Base-by-base conservation (phyloP, 768 basidiomycete species). In the Austroboletus festivus region DNA sequence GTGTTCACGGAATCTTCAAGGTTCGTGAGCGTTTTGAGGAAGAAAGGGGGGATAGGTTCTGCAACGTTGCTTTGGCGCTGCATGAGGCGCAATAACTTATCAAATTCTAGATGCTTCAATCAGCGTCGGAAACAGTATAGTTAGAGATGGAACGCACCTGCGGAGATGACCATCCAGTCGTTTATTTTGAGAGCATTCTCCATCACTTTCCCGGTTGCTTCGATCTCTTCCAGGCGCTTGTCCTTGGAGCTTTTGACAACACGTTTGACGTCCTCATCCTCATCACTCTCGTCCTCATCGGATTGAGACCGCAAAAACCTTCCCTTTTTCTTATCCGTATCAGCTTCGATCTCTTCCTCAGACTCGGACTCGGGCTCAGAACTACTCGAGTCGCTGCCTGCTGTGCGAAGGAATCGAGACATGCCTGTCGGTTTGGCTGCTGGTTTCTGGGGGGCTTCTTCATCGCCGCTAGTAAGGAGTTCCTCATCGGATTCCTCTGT, bases 171-270 rank as follows among this genome's bases (percentile, higher is more conserved):
- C 21, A 86, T 84, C 96, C 96, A 99, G 71, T 99, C 93, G 60
- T 94, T 95, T 58, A 95, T 94, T 76, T 90, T 95, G 53, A 89
- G 75, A 18, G 86, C 93, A 64, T 99, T 98, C 40, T 95, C 91
- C 74, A 98, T 96, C 40, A 76, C 76, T 70, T 87, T 93, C 47
- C 91, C 90, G 3, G 86, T 87, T 1, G 82, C 82, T 68, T 97
- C 94, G 83, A 98, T 94, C 76, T 98, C 96, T 41, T 87, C 92
- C 62, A 93, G 68, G 45, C 94, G 78, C 68, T 91, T 94, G 68
- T 94, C 90, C 59, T 87, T 87, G 34, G 95, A 94, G 63, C 89
- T 92, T 51, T 80, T 78, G 40, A 88, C 79, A 30, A 84, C 81
- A 16, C 80, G 79, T 59, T 76, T 81, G 31, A 82, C 82, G 43